Evolutionary conservation across 1,284 basidiomycete genomes (phyloP).

Genomic region (Naganishia albida): DNA sequence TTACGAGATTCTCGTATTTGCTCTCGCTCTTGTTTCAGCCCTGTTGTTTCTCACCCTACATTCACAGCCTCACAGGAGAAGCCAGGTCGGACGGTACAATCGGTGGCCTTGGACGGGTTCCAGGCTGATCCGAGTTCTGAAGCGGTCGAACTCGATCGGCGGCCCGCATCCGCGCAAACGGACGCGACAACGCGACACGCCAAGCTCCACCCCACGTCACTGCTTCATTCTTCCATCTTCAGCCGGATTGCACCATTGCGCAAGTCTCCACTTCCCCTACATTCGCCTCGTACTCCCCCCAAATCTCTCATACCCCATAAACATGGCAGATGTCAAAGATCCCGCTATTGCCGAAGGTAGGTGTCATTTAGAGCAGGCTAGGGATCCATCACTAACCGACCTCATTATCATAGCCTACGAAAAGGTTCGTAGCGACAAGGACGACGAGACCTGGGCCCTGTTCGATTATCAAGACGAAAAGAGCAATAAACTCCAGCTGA

Average conservation of each 20-base stretch:
- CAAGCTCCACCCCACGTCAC: not conserved
- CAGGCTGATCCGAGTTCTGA: too few species aligned
- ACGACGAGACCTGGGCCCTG: conserved; percentile 80
- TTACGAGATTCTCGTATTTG: too few species aligned
- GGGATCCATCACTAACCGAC: not conserved
- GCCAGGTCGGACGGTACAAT: too few species aligned
- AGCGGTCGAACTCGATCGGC: not conserved
- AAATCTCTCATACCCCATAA: conserved; percentile 13
- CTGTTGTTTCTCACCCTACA: too few species aligned
- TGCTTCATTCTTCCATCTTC: not conserved
- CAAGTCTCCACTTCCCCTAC: too few species aligned
- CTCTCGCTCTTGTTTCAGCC: too few species aligned
- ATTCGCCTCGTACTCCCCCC: too few species aligned
- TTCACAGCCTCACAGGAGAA: too few species aligned
- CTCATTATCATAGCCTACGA: conserved; percentile 66
- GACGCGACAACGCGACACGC: not conserved
- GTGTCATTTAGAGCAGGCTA: conserved; percentile 33
- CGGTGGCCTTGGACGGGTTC: too few species aligned
- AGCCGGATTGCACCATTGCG: too few species aligned
- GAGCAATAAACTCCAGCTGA: conserved; percentile 76
- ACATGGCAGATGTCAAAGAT: conserved; percentile 82
- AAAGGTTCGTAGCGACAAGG: conserved; percentile 78
- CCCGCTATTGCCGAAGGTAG: conserved; percentile 73
- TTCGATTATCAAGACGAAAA: conserved; percentile 83
- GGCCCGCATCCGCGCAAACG: too few species aligned